Percentiles rank a stretch among this genome's conserved stretches.
Conservation (phyloP, 1,284 basidiomycete genomes). For the Apiotrichum gracile region DNA sequence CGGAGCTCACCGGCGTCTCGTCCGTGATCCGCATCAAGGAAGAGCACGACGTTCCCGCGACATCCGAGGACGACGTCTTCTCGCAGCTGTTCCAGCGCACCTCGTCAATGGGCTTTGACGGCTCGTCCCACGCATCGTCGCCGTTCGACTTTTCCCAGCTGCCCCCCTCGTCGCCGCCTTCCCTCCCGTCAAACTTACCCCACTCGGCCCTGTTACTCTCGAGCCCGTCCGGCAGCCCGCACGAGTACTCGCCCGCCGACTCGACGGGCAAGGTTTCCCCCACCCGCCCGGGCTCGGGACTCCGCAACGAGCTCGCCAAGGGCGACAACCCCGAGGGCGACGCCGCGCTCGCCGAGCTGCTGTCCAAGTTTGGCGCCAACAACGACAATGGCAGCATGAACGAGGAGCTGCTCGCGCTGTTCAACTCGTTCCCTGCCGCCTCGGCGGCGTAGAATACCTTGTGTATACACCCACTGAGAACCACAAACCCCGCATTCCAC, state of each 20-base stretch:
- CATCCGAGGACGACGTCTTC: constrained; percentile 31
- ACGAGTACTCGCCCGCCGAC: constrained; percentile 6
- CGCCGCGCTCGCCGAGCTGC: constrained; percentile 7
- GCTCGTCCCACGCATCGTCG: constrained; percentile 6
- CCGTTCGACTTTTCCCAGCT: constrained; percentile 40
- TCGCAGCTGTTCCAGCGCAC: constrained; percentile 36
- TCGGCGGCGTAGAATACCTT: too few species aligned
- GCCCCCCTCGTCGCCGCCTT: constrained; percentile 36
- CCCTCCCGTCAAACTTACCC: constrained; percentile 20
- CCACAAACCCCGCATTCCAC: too few species aligned
- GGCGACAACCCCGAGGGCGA: neutral
- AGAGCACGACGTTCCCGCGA: neutral
- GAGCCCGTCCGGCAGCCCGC: constrained; percentile 14
- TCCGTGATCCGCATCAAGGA: constrained; percentile 3
- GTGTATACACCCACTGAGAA: too few species aligned
- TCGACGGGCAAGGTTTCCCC: constrained; percentile 2
- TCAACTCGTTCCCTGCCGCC: constrained; percentile 13
- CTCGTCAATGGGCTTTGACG: constrained; percentile 19
- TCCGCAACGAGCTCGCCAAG: constrained; percentile 9
- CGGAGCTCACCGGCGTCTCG: constrained; percentile 4
- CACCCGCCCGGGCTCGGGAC: neutral
- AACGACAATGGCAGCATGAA: neutral
- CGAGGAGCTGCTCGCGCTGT: constrained; percentile 17
- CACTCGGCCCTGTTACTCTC: constrained; percentile 33
- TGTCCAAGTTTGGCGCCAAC: constrained; percentile 8